Evolutionary conservation across 1,284 basidiomycete species (phyloP), one percentile per base, ranked within the genome.

Genomic region (Rhodotorula sp.): DNA sequence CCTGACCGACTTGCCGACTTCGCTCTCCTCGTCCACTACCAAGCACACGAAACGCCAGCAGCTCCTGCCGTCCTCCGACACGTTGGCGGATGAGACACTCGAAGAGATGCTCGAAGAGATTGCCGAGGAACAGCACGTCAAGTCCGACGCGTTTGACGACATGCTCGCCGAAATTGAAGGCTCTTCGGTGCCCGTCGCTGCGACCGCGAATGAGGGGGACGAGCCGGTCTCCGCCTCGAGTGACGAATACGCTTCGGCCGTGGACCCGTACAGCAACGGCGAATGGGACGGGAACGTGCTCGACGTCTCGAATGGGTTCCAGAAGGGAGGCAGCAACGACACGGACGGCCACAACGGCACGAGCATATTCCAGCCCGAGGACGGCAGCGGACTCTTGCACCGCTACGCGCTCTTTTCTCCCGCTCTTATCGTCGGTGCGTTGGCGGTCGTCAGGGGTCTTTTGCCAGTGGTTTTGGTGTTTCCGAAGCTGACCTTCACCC

Each of bases 341-440:
- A 52, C 64, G n/a, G 57, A 31, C 31, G 45, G 31, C 19, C 48
- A 62, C n/a, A 73, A 76, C 45, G 61, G 60, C 19, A 76, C 72
- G 19, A 72, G 67, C 63, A 76, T 76, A 64, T 76, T 76, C 58
- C 55, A 58, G 43, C 63, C 66, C 26, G 50, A 64, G 52, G 58
- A 58, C 7, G 49, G 50, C 5, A 47, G 38, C 26, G 75, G 75
- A 0, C 31, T 76, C 19, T 59, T 76, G 21, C 70, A 74, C 54
- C 72, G 75, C 26, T 76, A 76, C 55, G 67, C 70, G 23, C 70
- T 76, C 45, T 72, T 76, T 65, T 68, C 72, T 1, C 72, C 75
- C 4, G 61, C 66, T 43, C 45, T 76, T 26, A 62, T 76, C 50
- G 64, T 76, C 38, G 47, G 72, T 72, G 52, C 58, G 72, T 63